A percentile compares a stretch with the other conserved stretches of the same genome.
These are phyloP conservation scores for Penicillium argentinense DNA, from an alignment of 495 filamentous ascomycete species.

Conservation along the genomic window DNA sequence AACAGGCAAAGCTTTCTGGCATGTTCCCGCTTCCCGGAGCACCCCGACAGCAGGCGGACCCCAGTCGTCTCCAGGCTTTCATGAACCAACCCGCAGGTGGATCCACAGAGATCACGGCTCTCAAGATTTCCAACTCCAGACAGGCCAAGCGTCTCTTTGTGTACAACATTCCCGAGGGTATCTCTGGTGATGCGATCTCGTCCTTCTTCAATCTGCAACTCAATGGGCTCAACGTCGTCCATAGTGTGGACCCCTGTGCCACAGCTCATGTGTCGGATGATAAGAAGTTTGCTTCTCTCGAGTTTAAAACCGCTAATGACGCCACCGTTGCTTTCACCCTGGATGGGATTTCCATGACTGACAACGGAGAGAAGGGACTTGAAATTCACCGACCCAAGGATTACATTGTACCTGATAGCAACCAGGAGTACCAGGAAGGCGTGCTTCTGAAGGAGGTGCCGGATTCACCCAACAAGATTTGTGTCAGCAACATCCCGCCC, in stretches of 20 bases:
- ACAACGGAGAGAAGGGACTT: conserved; percentile 62
- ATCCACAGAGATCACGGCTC: conserved; percentile 68
- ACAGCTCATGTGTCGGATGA: conserved; percentile 80
- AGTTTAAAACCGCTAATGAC: conserved; percentile 86
- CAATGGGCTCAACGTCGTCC: conserved; percentile 88
- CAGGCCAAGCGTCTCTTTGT: conserved; percentile 90
- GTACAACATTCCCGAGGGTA: conserved; percentile 70
- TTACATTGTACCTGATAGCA: conserved; percentile 86
- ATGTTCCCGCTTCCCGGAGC: conserved; percentile 97
- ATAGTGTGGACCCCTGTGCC: conserved; percentile 81
- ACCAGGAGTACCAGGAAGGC: conserved; percentile 73
- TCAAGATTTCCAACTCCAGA: conserved; percentile 89
- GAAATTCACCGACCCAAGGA: conserved; percentile 91
- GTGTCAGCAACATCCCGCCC: conserved; percentile 81
- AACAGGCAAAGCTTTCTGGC: conserved; percentile 98
- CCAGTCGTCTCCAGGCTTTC: conserved; percentile 89
- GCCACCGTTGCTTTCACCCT: conserved; percentile 89
- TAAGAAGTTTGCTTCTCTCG: conserved; percentile 75
- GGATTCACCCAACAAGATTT: conserved; percentile 93
- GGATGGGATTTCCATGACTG: conserved; percentile 86
- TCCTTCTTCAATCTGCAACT: conserved; percentile 96
- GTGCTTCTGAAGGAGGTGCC: conserved; percentile 77
- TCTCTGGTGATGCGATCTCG: conserved; percentile 68
- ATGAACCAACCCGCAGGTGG: conserved; percentile 87
- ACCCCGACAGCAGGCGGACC: conserved; percentile 93